These are phyloP conservation scores for Cystobasidium tubakii DNA, from an alignment of 768 basidiomycete genomes.

Conservation along the genomic window DNA sequence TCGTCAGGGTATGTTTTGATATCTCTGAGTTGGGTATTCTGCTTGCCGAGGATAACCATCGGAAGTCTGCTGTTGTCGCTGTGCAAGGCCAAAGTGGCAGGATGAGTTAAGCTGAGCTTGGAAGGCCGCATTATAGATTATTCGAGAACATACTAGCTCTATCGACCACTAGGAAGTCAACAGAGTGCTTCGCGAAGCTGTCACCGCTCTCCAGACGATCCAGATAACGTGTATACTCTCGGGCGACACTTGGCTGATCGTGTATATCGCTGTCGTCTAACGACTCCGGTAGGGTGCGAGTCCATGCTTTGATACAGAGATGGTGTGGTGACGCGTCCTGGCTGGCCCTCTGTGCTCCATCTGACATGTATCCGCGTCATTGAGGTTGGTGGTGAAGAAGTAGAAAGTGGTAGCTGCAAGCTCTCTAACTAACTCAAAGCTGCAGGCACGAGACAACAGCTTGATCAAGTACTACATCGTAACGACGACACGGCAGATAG, in stretches of 20 bases:
- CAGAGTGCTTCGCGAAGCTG: neutral
- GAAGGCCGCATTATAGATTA: neutral
- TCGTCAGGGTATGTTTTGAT: neutral
- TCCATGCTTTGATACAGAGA: neutral
- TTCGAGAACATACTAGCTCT: neutral
- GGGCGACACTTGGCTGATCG: neutral
- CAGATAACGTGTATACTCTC: neutral
- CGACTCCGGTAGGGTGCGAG: neutral
- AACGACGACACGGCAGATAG: neutral
- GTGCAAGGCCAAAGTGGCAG: neutral
- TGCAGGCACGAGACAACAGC: neutral
- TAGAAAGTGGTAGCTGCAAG: neutral
- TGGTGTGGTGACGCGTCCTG: neutral
- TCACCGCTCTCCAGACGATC: neutral
- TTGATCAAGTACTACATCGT: neutral
- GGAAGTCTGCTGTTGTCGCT: slow-evolving; percentile 1
- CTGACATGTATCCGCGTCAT: slow-evolving; percentile 9
- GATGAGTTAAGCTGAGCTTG: neutral
- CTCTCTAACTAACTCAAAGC: too few species aligned
- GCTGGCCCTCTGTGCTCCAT: neutral
- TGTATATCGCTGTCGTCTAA: neutral
- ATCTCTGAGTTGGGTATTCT: neutral
- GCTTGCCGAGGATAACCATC: slow-evolving; percentile 1
- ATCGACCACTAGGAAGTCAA: neutral
- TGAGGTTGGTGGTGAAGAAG: neutral